phyloP scores from a whole-genome alignment of 495 filamentous ascomycete species.

The Lichina pygmaea region DNA sequence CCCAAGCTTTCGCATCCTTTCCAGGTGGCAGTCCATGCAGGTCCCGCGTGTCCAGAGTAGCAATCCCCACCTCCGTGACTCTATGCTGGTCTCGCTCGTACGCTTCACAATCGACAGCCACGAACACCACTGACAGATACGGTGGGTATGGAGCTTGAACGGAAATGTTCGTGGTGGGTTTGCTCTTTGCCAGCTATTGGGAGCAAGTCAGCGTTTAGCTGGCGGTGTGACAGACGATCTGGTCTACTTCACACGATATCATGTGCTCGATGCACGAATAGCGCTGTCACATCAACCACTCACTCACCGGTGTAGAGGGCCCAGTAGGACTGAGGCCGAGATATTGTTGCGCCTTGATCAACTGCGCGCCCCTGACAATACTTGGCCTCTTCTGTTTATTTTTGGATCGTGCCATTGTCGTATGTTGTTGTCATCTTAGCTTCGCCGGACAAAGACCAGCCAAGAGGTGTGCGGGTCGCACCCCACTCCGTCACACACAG shows the following conservation, averaged over 20 bases:
- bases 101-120: conserved; percentile 59
- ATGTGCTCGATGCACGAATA: too few relatives aligned
- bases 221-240: too few relatives aligned
- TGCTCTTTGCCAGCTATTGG: too few relatives aligned
- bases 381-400: conserved; percentile 1
- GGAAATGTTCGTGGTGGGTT: conserved; percentile 4
- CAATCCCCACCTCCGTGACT: conserved; percentile 70
- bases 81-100: conserved; percentile 34
- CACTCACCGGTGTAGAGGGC: background rate
- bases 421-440: conserved; percentile 1
- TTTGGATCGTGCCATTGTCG: background rate
- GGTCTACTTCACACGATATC: too few relatives aligned
- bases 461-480: too few relatives aligned
- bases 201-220: too few relatives aligned
- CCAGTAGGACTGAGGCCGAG: background rate
- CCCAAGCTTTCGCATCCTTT: conserved; percentile 31
- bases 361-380: background rate
- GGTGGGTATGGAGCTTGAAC: conserved; percentile 19
- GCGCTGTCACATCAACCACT: too few relatives aligned
- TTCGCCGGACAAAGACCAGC: background rate
- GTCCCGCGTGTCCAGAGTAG: conserved; percentile 48
- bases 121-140: conserved; percentile 30
- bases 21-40: conserved; percentile 27
- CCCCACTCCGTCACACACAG: too few relatives aligned
- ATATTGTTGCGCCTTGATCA: conserved; percentile 3